phyloP scores from a whole-genome alignment of 441 rosid species.

The Rhodomyrtus psidioides region DNA sequence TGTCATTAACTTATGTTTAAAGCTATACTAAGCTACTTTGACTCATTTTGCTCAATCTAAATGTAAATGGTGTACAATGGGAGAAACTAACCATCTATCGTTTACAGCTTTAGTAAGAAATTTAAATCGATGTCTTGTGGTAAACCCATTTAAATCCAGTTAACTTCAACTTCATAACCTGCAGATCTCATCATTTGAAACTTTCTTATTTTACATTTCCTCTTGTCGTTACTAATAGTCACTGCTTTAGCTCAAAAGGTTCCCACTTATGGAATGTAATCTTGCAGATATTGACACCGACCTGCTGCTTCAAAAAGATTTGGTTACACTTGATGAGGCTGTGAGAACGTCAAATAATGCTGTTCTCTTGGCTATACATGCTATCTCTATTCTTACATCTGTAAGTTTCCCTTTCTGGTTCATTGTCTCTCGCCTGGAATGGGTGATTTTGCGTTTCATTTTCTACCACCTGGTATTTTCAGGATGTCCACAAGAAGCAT shows the following conservation, averaged over 20 bases:
- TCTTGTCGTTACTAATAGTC: neutral
- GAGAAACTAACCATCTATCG: neutral
- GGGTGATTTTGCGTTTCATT: neutral
- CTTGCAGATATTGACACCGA: slow-evolving; percentile 74
- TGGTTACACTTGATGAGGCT: slow-evolving; percentile 89
- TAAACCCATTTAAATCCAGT: neutral
- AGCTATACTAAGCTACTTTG: neutral
- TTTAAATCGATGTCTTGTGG: neutral
- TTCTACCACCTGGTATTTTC: slow-evolving; percentile 18
- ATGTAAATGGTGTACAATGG: neutral
- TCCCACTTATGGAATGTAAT: neutral
- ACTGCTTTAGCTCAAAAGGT: neutral
- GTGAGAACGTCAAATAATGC: slow-evolving; percentile 77
- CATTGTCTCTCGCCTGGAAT: slow-evolving; percentile 1
- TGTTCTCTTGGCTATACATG: slow-evolving; percentile 65
- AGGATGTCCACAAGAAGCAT: slow-evolving; percentile 52
- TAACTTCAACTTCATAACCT: neutral
- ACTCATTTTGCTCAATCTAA: neutral
- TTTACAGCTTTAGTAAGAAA: neutral
- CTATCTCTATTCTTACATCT: slow-evolving; percentile 48
- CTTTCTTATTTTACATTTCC: neutral
- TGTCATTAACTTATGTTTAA: neutral
- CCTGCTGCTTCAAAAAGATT: slow-evolving; percentile 65
- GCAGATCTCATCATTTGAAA: neutral
- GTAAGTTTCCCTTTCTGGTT: slow-evolving; percentile 33